Evolutionary conservation across 768 basidiomycete genomes (phyloP), one percentile per base, ranked within the genome.

Genomic region (Russula earlei): DNA sequence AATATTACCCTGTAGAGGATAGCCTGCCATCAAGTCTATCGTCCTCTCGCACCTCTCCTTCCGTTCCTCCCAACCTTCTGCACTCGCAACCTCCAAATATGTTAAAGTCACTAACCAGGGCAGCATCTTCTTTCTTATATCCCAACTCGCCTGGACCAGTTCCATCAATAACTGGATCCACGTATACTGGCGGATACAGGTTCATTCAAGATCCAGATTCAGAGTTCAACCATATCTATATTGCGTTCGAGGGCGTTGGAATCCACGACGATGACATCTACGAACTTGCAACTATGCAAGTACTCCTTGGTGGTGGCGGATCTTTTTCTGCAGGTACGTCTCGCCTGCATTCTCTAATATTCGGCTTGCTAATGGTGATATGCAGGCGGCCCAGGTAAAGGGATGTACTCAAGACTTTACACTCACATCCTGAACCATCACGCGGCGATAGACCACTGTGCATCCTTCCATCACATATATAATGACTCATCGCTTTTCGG

Each of bases 391-490:
- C 95, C 95, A 2, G 95, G 95, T 15, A 98, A 98, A 74, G 95
- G 95, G 64, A 98, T 98, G 95, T 98, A 96, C 76, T 92, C 93
- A 33, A 85, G 95, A 24, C 73, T 97, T 27, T 97, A 98, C 74
- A 95, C 92, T 10, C 84, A 92, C 67, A 91, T 98, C 65, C 83
- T 98, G 55, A 97, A 98, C 69, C 87, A 90, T 66, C 90, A 92
- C 74, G 81, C 91, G 49, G 84, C 90, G 66, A 80, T 98, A 65
- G 95, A 98, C 69, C 91, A 93, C 69, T 97, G 94, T 69, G 85
- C 89, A 9, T 86, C 91, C 19, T 97, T 96, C 84, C 93, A 98
- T 68, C 95, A 98, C 71, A 93, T 94, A 67, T 98, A 97, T 71
- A 83, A 84, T 54, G 94, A 97, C 68, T 89, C 91, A 0, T 91